Evolutionary conservation across 2,329 filamentous ascomycete genomes (phyloP).

Genomic region (Arthrocladium fulminans): DNA sequence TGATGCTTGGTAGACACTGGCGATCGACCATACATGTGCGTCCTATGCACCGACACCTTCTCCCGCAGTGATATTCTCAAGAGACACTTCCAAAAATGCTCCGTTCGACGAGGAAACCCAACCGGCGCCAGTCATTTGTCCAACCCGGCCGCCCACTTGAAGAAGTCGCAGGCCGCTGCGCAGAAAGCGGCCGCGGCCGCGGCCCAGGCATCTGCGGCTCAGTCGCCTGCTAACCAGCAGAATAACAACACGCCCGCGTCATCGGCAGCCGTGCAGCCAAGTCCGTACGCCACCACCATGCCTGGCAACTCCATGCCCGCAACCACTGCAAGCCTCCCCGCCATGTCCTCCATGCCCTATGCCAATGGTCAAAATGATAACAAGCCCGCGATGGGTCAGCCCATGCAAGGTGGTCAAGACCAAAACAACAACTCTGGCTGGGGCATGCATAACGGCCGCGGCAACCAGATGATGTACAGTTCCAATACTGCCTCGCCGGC

Average conservation of each 20-base stretch:
- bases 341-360: conserved; percentile 19
- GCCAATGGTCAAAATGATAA: conserved; percentile 19
- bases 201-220: conserved; percentile 8
- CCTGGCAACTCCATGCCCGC: conserved; percentile 19
- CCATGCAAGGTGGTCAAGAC: conserved; percentile 18
- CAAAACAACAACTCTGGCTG: conserved; percentile 28
- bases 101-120: conserved; percentile 88
- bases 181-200: conserved; percentile 19
- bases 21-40: conserved; percentile 96
- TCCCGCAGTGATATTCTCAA: conserved; percentile 96
- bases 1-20: conserved; percentile 65
- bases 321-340: conserved; percentile 17
- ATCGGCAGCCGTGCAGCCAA: conserved; percentile 16
- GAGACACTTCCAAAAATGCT: conserved; percentile 98
- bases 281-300: conserved; percentile 22
- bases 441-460: conserved; percentile 35
- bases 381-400: conserved; percentile 17
- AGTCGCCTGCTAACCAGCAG: conserved; percentile 14
- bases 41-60: conserved; percentile 95
- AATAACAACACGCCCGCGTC: conserved; percentile 14
- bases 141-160: conserved; percentile 80
- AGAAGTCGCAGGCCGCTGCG: conserved; percentile 51
- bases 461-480: conserved; percentile 27
- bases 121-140: conserved; percentile 91
- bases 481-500: conserved; percentile 18